Evolutionary conservation across 1,284 basidiomycete species (phyloP), one percentile per base, ranked within the genome.

Genomic region (Omphalotus olearius): DNA sequence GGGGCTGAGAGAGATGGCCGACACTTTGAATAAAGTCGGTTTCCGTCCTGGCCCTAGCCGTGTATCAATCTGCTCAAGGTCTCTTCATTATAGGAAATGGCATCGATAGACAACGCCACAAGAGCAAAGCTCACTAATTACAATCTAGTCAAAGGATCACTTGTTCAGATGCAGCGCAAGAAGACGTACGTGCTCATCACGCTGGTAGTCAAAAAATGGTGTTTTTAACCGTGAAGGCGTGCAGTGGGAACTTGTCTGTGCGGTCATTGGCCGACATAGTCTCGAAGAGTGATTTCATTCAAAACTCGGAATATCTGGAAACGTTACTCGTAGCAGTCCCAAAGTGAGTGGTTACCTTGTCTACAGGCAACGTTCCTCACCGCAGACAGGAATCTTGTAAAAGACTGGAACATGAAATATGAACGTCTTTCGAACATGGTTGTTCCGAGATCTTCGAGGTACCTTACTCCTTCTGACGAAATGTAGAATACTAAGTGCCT

Each of bases 121-220:
- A 95, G 91, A 76, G 77, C 85, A 53, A 98, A 98, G 69, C 72
- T 95, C 30, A 90, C 87, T 62, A 87, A 85, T 62, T 99, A 99
- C 71, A 96, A 95, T 64, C 74, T 96, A 17, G 91, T 94, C 49
- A 99, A 99, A 69, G 93, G 95, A 0, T 87, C 91, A 42, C 74
- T 99, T 53, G 84, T 86, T n/a, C 88, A 93, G 64, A 84, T 98
- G 75, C 93, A 98, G 66, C 84, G 96, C 58, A 98, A 94, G 80
- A 91, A 92, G 76, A 85, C 83, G 92, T 95, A 65, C 60, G 85
- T 71, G 40, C 53, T 38, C 53, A 10, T 36, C 13, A 30, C 1
- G 14, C 10, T 45, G 17, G 18, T 20, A 14, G 17, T 17, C 6
- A 16, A 23, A 54, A 28, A 41, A 49, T 47, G 51, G 49, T 45